phyloP scores from a whole-genome alignment of 805 yeast species.

The Starmerella bombi region DNA sequence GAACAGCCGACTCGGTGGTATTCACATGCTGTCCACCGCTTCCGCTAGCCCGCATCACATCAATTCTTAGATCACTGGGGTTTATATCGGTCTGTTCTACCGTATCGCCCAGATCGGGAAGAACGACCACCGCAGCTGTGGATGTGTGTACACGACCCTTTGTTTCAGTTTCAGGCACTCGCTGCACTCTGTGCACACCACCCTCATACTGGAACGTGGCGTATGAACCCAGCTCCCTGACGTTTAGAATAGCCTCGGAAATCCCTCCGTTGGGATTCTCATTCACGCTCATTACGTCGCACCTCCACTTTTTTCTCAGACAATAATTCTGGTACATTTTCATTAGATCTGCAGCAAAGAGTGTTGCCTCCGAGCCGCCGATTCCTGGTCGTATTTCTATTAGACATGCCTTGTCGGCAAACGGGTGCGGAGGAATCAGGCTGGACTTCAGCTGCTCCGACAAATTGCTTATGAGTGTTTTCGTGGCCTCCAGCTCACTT shows the following conservation, averaged over 20 bases:
- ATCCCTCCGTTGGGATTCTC: slow-evolving; percentile 48
- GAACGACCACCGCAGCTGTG: slow-evolving; percentile 86
- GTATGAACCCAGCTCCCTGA: slow-evolving; percentile 68
- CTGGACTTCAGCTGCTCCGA: slow-evolving; percentile 38
- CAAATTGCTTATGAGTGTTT: slow-evolving; percentile 35
- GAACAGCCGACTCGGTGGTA: slow-evolving; percentile 92
- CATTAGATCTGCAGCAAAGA: slow-evolving; percentile 69
- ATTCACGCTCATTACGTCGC: slow-evolving; percentile 43
- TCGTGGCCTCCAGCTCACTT: slow-evolving; percentile 38
- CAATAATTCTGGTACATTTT: slow-evolving; percentile 73
- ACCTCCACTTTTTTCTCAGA: slow-evolving; percentile 51
- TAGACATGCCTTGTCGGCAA: slow-evolving; percentile 62
- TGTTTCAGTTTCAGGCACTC: slow-evolving; percentile 85
- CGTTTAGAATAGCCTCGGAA: slow-evolving; percentile 58
- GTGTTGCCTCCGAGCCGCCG: slow-evolving; percentile 87
- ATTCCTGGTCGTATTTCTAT: slow-evolving; percentile 88
- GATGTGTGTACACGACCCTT: slow-evolving; percentile 93
- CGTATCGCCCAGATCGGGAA: slow-evolving; percentile 46
- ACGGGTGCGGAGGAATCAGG: slow-evolving; percentile 64
- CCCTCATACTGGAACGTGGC: slow-evolving; percentile 67
- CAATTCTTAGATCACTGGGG: slow-evolving; percentile 80
- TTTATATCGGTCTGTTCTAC: slow-evolving; percentile 57
- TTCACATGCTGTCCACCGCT: slow-evolving; percentile 98
- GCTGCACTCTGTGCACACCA: slow-evolving; percentile 92
- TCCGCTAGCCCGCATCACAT: slow-evolving; percentile 95